These are phyloP conservation scores for Agarophyton chilense DNA, from an alignment of 23 red algal genomes.

Conservation along the genomic window DNA sequence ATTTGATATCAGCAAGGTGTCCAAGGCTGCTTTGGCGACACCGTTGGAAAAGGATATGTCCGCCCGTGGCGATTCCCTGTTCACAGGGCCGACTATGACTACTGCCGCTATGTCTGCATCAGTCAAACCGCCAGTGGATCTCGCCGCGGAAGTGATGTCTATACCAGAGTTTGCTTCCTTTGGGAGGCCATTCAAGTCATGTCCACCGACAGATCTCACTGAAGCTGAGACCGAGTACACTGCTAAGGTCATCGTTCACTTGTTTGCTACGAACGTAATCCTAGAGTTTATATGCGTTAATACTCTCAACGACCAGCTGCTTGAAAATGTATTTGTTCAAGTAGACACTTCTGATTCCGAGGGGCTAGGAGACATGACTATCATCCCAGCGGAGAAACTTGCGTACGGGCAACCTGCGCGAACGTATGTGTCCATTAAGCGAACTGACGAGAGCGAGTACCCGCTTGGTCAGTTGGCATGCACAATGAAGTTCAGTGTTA, in stretches of 20 bases:
- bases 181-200: conserved; percentile 89
- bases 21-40: conserved; percentile 62
- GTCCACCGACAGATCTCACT: conserved; percentile 80
- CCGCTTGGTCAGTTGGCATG: conserved; percentile 76
- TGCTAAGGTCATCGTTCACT: conserved; percentile 79
- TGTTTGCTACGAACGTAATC: conserved; percentile 71
- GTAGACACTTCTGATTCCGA: conserved; percentile 73
- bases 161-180: conserved; percentile 67
- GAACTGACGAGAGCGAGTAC: conserved; percentile 57
- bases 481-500: conserved; percentile 75
- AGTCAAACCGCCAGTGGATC: conserved; percentile 38
- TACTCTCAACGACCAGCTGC: conserved; percentile 89
- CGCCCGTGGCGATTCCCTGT: conserved; percentile 5
- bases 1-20: conserved; percentile 60
- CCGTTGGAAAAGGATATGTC: not conserved
- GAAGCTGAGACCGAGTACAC: conserved; percentile 96
- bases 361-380: conserved; percentile 59
- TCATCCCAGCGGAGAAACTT: conserved; percentile 61
- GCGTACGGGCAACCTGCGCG: conserved; percentile 47
- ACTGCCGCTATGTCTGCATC: not conserved
- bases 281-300: conserved; percentile 89
- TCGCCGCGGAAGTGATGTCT: conserved; percentile 61
- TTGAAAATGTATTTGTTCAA: conserved; percentile 78
- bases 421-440: conserved; percentile 71
- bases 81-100: not conserved